Evolutionary conservation across 306 rosid species (phyloP).

Genomic region (Canavalia ensiformis): DNA sequence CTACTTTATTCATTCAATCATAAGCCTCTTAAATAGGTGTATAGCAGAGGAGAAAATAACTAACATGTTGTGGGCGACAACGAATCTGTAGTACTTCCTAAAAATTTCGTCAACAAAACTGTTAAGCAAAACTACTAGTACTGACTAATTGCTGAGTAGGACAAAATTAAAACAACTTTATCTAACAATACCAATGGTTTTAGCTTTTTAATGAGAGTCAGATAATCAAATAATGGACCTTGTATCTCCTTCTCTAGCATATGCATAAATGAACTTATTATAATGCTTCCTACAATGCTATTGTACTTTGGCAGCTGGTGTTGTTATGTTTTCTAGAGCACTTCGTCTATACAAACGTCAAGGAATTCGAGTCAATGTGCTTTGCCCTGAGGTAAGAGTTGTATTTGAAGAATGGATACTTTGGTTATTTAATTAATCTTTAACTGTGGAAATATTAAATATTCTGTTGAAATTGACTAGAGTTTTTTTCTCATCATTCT

Average conservation of each 20-base stretch:
- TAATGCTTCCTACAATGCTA: constrained; percentile 42
- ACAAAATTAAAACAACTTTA: too few species aligned
- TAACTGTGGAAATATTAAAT: constrained; percentile 30
- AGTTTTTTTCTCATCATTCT: neutral
- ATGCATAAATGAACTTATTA: constrained; percentile 30
- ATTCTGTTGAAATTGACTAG: constrained; percentile 15
- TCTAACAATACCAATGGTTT: neutral
- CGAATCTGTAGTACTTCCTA: too few species aligned
- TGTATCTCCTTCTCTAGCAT: constrained; percentile 13
- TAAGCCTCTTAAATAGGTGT: too few species aligned
- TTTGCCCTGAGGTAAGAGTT: constrained; percentile 91
- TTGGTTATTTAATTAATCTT: constrained; percentile 30
- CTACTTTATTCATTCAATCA: too few species aligned
- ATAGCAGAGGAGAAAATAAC: too few species aligned
- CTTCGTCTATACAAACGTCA: constrained; percentile 66
- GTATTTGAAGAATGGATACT: constrained; percentile 29
- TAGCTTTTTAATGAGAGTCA: neutral
- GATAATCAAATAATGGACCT: constrained; percentile 25
- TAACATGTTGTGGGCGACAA: too few species aligned
- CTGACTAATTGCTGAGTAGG: too few species aligned
- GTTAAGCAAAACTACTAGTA: too few species aligned
- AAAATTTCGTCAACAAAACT: too few species aligned
- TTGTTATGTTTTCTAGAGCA: constrained; percentile 89
- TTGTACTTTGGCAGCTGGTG: constrained; percentile 71
- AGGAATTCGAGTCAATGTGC: constrained; percentile 94